Conservation (phyloP, 257 asterid species). For the Fraxinus excelsior region DNA sequence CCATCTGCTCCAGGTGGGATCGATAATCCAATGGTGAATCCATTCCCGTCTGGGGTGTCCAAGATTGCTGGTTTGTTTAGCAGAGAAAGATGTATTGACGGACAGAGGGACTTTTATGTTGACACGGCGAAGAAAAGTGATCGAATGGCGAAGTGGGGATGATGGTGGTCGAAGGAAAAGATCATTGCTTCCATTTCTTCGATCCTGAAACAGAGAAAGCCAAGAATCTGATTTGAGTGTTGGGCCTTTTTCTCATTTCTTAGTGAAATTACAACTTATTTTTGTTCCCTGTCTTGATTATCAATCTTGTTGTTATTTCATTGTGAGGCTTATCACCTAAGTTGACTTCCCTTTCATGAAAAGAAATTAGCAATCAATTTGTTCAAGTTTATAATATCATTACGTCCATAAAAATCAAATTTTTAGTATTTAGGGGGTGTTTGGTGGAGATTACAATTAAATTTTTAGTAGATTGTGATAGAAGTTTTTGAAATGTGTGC, state of each 20-base stretch:
- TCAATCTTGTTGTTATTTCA: neutral
- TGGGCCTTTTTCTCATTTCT: conserved; percentile 19
- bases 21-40: conserved; percentile 36
- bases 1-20: conserved; percentile 34
- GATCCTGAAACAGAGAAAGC: conserved; percentile 20
- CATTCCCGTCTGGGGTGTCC: conserved; percentile 29
- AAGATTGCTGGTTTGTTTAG: conserved; percentile 29
- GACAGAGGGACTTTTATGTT: conserved; percentile 19
- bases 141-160: conserved; percentile 24
- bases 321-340: too few relatives aligned
- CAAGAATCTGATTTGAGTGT: conserved; percentile 8
- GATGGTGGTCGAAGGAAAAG: conserved; percentile 26
- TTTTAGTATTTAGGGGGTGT: too few relatives aligned
- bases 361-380: too few relatives aligned
- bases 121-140: conserved; percentile 14
- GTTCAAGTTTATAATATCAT: too few relatives aligned
- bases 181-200: conserved; percentile 16
- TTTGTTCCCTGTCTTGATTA: too few relatives aligned
- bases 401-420: too few relatives aligned
- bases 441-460: too few relatives aligned
- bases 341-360: too few relatives aligned
- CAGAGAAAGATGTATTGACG: conserved; percentile 35
- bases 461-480: too few relatives aligned
- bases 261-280: neutral
- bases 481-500: too few relatives aligned